Conservation (phyloP, 495 filamentous ascomycete species). For the Hypoxylon fragiforme region DNA sequence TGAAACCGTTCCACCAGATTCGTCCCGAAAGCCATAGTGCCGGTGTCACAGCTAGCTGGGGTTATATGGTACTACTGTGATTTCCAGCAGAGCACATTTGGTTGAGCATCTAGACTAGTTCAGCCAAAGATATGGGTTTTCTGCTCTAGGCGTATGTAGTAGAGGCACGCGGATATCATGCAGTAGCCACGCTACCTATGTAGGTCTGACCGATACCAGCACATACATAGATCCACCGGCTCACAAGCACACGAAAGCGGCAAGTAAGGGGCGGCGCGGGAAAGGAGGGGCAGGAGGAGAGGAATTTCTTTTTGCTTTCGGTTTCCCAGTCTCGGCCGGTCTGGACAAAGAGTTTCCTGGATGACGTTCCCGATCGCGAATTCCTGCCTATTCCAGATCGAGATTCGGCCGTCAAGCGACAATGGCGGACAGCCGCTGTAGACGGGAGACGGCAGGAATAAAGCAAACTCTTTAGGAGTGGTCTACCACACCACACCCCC, state of each 20-base stretch:
- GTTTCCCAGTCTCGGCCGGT: slow-evolving; percentile 6
- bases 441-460: slow-evolving; percentile 30
- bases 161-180: slow-evolving; percentile 14
- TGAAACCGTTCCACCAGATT: slow-evolving; percentile 32
- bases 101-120: slow-evolving; percentile 15
- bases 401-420: slow-evolving; percentile 39
- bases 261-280: too few relatives aligned
- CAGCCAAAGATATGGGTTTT: too few relatives aligned
- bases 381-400: slow-evolving; percentile 32
- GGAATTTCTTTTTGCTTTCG: not conserved
- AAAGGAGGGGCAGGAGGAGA: too few relatives aligned
- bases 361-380: slow-evolving; percentile 27
- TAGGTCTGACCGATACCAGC: slow-evolving; percentile 6
- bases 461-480: slow-evolving; percentile 27
- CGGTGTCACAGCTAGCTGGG: slow-evolving; percentile 5
- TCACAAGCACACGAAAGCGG: not conserved
- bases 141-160: too few relatives aligned
- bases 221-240: not conserved
- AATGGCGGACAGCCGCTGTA: slow-evolving; percentile 10
- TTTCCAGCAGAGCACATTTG: slow-evolving; percentile 7
- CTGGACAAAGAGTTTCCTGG: not conserved
- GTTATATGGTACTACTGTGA: too few relatives aligned
- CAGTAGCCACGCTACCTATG: slow-evolving; percentile 13
- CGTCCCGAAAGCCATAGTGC: slow-evolving; percentile 27
- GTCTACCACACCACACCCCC: too few relatives aligned